phyloP scores from a whole-genome alignment of 768 basidiomycete genomes.

The Tricholoma terreum region DNA sequence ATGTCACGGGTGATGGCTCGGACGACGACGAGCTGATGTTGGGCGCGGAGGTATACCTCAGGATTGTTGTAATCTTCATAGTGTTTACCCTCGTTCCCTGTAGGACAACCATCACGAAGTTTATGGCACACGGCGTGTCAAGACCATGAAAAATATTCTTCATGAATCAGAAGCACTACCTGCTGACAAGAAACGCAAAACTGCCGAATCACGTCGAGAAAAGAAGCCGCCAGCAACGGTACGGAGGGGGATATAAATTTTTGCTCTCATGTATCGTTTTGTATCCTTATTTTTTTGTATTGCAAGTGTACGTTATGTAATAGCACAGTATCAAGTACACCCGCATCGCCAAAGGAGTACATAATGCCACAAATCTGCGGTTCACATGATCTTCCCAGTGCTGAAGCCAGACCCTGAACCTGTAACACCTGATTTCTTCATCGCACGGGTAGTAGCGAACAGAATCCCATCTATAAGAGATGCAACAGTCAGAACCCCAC shows the following conservation, averaged over 20 bases:
- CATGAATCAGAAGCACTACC: slow-evolving; percentile 11
- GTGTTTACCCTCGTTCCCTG: neutral
- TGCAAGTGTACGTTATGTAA: slow-evolving; percentile 2
- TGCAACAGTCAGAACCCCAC: slow-evolving; percentile 94
- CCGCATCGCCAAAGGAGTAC: slow-evolving; percentile 7
- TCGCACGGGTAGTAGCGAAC: slow-evolving; percentile 72
- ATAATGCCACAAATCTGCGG: slow-evolving; percentile 6
- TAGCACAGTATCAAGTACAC: slow-evolving; percentile 12
- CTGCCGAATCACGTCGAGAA: slow-evolving; percentile 1
- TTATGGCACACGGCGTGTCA: slow-evolving; percentile 22
- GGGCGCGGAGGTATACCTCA: slow-evolving; percentile 46
- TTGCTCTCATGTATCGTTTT: neutral
- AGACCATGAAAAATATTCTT: slow-evolving; percentile 6
- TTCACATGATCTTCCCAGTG: slow-evolving; percentile 46
- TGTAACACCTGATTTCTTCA: slow-evolving; percentile 56
- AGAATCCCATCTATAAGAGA: slow-evolving; percentile 83
- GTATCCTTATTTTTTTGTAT: slow-evolving; percentile 6
- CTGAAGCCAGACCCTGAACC: slow-evolving; percentile 30
- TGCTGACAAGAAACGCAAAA: slow-evolving; percentile 35
- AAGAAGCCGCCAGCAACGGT: neutral
- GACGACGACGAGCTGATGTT: slow-evolving; percentile 62
- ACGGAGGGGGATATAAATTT: slow-evolving; percentile 7
- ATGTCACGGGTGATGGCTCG: slow-evolving; percentile 28
- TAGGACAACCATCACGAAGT: slow-evolving; percentile 42
- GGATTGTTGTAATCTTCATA: neutral